phyloP scores from a whole-genome alignment of 805 yeast genomes.

The Alloascoidea hylecoeti region DNA sequence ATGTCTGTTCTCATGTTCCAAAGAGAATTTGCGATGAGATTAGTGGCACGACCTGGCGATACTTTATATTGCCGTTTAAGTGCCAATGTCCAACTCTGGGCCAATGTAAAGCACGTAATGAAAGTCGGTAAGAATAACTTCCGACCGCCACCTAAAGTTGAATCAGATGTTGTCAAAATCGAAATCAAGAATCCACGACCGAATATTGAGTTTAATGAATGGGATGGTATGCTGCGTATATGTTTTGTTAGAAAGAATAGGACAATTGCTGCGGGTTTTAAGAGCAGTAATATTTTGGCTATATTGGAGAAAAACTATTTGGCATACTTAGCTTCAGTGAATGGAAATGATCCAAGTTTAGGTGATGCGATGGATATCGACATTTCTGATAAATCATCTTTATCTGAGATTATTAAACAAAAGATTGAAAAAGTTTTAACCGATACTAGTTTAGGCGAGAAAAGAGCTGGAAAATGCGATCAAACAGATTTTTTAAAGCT shows the following conservation, averaged over 20 bases:
- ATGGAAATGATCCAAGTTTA: constrained; percentile 31
- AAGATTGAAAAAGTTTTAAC: constrained; percentile 61
- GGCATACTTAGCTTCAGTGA: constrained; percentile 33
- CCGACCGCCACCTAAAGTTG: constrained; percentile 98
- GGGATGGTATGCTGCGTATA: constrained; percentile 92
- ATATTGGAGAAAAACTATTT: constrained; percentile 82
- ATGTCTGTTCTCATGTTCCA: constrained; percentile 95
- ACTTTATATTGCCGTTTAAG: constrained; percentile 81
- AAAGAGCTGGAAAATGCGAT: constrained; percentile 88
- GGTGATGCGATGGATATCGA: constrained; percentile 28
- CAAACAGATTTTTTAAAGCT: constrained; percentile 81
- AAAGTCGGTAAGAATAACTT: constrained; percentile 95
- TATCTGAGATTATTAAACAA: constrained; percentile 36
- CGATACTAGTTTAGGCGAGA: constrained; percentile 71
- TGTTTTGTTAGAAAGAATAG: constrained; percentile 89
- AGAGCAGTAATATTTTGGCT: constrained; percentile 62
- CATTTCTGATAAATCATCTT: constrained; percentile 11
- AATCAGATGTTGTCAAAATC: constrained; percentile 87
- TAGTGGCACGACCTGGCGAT: constrained; percentile 96
- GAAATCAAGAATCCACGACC: constrained; percentile 92
- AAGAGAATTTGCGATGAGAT: constrained; percentile 88
- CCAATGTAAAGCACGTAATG: constrained; percentile 97
- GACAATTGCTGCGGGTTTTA: constrained; percentile 87
- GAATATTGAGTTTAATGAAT: constrained; percentile 83
- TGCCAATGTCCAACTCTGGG: constrained; percentile 99